Evolutionary conservation across 75 land plant genomes (phyloP), one percentile per base, ranked within the genome.

Genomic region (Pinus albicaulis): DNA sequence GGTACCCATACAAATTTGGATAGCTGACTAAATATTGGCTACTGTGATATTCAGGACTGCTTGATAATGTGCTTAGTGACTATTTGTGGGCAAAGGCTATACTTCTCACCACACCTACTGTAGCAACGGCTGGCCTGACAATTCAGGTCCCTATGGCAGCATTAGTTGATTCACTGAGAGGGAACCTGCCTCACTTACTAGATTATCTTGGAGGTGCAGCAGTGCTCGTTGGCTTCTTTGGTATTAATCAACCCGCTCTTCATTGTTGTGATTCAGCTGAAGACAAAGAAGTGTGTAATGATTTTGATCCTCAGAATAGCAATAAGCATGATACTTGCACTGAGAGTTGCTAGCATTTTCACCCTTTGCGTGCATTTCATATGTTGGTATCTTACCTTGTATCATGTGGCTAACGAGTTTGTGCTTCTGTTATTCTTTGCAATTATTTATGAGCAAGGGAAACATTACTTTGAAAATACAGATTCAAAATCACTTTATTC

Each of bases 81-180:
- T 96, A 96, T 62, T 74, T 96, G 56, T 96, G 99, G 99, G 98
- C 99, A n/a, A 92, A 92, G 79, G 97, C 99, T 38, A 85, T 96
- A 55, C 88, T 89, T 56, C 84, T 96, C 20, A 96, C 99, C 6
- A 81, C 95, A 22, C 87, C 99, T 15, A 96, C 99, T 8, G 97
- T 90, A 25, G 99, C 99, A 59, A 93, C 99, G 31, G 98, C 97
- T 52, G 99, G 99, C 41, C 90, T 96, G 53, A 88, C 98, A 55
- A 89, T 96, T 59, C 99, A 96, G 60, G 98, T 96, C 5, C 99
- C 99, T 5, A 66, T 96, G 60, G 99, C 99, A 44, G 98, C 93
- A 31, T 63, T 92, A 68, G 90, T 93, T 36, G 99, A 96, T 84
- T 85, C 91, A 24, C 14, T 96, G 25, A 87, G 82, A 11, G 98